These are phyloP conservation scores for Verbena officinalis DNA, from an alignment of 257 asterid species.

Conservation along the genomic window DNA sequence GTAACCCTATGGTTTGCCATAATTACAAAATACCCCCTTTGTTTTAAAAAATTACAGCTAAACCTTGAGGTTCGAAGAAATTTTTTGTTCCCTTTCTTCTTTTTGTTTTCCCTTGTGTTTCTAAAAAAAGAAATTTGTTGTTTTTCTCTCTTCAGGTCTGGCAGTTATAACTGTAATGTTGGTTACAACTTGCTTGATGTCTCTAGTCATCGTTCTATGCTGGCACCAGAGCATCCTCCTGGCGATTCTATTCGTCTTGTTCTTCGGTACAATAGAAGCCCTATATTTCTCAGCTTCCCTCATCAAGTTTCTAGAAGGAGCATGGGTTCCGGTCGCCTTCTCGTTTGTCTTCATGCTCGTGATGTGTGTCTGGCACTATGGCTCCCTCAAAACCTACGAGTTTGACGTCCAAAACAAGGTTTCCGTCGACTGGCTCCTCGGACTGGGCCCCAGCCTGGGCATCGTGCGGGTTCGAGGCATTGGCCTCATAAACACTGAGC, in stretches of 20 bases:
- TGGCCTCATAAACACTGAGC: slow-evolving; percentile 82
- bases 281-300: slow-evolving; percentile 75
- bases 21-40: too few species aligned
- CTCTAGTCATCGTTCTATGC: slow-evolving; percentile 84
- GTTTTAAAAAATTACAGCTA: too few species aligned
- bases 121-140: background rate
- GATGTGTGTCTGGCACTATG: slow-evolving; percentile 86
- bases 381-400: slow-evolving; percentile 69
- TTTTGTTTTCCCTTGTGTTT: too few species aligned
- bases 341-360: slow-evolving; percentile 63
- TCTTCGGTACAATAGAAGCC: slow-evolving; percentile 78
- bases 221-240: slow-evolving; percentile 64
- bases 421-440: slow-evolving; percentile 80
- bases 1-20: too few species aligned
- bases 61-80: too few species aligned
- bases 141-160: slow-evolving; percentile 49
- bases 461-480: slow-evolving; percentile 82
- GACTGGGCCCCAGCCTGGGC: slow-evolving; percentile 73
- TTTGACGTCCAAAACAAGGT: slow-evolving; percentile 81
- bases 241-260: slow-evolving; percentile 56
- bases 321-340: slow-evolving; percentile 80
- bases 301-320: slow-evolving; percentile 79
- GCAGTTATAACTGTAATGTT: slow-evolving; percentile 92
- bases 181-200: slow-evolving; percentile 91
- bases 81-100: too few species aligned